phyloP scores from a whole-genome alignment of 495 filamentous ascomycete species.

The Annulohypoxylon moriforme region DNA sequence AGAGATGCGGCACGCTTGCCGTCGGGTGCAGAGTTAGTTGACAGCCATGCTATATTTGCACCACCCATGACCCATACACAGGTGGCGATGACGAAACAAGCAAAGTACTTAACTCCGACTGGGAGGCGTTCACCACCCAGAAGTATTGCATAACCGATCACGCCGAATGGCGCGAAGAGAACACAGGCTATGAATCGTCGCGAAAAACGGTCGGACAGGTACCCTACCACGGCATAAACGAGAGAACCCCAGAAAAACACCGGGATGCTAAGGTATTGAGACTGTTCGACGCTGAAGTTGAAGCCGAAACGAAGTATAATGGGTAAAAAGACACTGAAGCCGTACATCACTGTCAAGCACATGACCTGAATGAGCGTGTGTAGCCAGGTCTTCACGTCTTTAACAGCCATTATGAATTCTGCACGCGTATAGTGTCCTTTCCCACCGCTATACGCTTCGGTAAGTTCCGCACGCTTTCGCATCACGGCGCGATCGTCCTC shows the following conservation, averaged over 20 bases:
- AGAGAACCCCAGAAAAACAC: constrained; percentile 74
- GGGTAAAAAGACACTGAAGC: constrained; percentile 77
- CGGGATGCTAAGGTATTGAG: constrained; percentile 78
- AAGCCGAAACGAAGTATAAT: constrained; percentile 78
- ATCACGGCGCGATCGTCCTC: constrained; percentile 66
- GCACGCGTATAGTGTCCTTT: constrained; percentile 66
- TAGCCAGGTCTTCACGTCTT: constrained; percentile 67
- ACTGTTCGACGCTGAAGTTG: constrained; percentile 67
- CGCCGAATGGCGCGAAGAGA: constrained; percentile 64
- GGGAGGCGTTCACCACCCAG: constrained; percentile 61
- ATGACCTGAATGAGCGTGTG: constrained; percentile 73
- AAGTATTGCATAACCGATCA: constrained; percentile 73
- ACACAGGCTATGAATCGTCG: constrained; percentile 67
- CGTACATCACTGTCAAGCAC: constrained; percentile 75
- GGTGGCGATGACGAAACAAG: constrained; percentile 72
- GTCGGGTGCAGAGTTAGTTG: constrained; percentile 56
- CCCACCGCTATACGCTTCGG: constrained; percentile 67
- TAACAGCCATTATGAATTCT: constrained; percentile 58
- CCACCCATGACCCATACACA: constrained; percentile 45
- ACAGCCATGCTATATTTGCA: constrained; percentile 72
- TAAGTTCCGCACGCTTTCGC: constrained; percentile 55
- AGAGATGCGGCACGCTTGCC: constrained; percentile 58
- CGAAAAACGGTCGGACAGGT: constrained; percentile 68
- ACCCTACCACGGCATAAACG: constrained; percentile 67
- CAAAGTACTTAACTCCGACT: constrained; percentile 70